Conservation (phyloP, 352 stramenopile species). For the Pythium sp. region DNA sequence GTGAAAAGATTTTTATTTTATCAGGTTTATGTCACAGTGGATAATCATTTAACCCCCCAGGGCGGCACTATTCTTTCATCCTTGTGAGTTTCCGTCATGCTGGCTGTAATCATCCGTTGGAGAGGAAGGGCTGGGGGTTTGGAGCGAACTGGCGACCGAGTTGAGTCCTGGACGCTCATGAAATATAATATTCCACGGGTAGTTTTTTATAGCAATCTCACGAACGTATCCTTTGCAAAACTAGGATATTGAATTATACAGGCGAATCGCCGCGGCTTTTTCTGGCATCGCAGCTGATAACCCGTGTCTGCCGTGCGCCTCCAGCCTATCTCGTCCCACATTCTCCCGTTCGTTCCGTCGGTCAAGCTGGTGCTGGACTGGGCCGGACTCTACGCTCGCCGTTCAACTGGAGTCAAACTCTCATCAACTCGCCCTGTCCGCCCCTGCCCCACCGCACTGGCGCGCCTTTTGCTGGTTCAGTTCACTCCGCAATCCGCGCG, state of each 20-base stretch:
- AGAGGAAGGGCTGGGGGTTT: neutral
- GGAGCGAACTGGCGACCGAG: neutral
- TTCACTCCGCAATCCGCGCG: slow-evolving; percentile 13
- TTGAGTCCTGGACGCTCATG: neutral
- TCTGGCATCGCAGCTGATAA: slow-evolving; percentile 6
- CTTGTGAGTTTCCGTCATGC: neutral
- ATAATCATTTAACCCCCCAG: neutral
- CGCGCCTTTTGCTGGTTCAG: neutral
- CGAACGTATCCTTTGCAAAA: neutral
- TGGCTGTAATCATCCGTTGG: neutral
- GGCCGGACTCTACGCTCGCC: slow-evolving; percentile 1
- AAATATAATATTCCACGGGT: neutral
- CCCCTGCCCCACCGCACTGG: neutral
- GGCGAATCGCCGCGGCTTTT: neutral
- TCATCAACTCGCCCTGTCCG: neutral
- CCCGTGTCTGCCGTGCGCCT: slow-evolving; percentile 5
- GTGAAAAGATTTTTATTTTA: neutral
- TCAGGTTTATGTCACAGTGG: neutral
- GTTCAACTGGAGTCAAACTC: neutral
- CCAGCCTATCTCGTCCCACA: slow-evolving; percentile 5
- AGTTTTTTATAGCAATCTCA: neutral
- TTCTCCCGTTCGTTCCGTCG: slow-evolving; percentile 10
- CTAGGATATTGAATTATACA: neutral
- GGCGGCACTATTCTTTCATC: neutral
- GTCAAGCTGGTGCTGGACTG: slow-evolving; percentile 11